These are phyloP conservation scores for Scorias spongiosa DNA, from an alignment of 2,329 filamentous ascomycete species.

Conservation along the genomic window DNA sequence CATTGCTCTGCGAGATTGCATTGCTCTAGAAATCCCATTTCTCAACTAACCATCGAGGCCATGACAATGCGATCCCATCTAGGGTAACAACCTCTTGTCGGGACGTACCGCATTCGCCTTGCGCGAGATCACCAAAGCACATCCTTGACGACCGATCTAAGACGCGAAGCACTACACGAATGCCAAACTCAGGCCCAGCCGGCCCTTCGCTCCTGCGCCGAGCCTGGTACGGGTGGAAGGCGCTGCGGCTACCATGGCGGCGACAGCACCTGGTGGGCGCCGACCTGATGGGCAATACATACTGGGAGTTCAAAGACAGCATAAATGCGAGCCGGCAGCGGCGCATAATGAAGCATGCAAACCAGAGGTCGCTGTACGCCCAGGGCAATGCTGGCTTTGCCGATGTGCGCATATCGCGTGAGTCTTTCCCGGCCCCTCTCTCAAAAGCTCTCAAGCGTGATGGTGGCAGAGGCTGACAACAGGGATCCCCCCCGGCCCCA, in stretches of 20 bases:
- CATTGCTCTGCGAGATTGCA: too few species aligned
- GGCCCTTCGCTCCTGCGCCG: constrained; percentile 13
- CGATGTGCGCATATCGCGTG: constrained; percentile 44
- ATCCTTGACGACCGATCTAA: too few species aligned
- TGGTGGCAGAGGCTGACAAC: background rate
- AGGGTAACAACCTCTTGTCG: too few species aligned
- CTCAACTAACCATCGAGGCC: too few species aligned
- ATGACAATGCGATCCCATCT: too few species aligned
- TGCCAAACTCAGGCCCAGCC: background rate
- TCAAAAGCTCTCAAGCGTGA: background rate
- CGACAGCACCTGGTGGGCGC: constrained; percentile 43
- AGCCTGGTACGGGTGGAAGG: constrained; percentile 49
- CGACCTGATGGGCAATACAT: constrained; percentile 49
- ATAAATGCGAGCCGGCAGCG: constrained; percentile 38
- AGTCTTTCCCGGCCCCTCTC: background rate
- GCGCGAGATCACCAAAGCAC: too few species aligned
- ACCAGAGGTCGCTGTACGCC: constrained; percentile 11
- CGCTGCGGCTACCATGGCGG: constrained; percentile 46
- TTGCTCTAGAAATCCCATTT: too few species aligned
- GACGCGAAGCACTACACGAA: background rate
- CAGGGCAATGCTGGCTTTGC: constrained; percentile 31
- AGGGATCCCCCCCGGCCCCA: background rate
- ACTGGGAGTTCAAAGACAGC: constrained; percentile 50
- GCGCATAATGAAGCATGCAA: constrained; percentile 42
- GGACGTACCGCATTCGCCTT: too few species aligned